Percentiles rank a stretch among this genome's conserved stretches.
Evolutionary conservation across 148 eudicot genomes (phyloP).

Genomic region (Silene latifolia): DNA sequence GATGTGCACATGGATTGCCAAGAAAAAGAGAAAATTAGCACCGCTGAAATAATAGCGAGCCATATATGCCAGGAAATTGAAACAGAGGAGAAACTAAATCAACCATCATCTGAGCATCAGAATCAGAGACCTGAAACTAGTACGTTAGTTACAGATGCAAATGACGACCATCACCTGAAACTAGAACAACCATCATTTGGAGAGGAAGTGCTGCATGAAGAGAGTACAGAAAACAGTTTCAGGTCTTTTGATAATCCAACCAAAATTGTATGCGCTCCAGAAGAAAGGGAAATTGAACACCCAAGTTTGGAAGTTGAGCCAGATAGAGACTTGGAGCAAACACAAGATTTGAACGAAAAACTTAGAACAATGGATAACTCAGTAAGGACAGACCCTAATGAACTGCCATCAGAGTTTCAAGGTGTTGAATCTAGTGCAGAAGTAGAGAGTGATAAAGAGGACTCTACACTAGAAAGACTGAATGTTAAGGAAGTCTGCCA

Average conservation of each 20-base stretch:
- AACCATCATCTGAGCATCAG: background rate
- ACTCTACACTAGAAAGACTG: slow-evolving; percentile 5
- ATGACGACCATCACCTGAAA: too few relatives aligned
- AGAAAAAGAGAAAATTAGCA: background rate
- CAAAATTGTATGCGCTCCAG: slow-evolving; percentile 5
- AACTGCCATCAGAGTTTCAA: slow-evolving; percentile 16
- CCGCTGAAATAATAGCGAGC: background rate
- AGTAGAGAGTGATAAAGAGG: background rate
- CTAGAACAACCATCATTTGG: background rate
- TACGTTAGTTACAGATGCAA: slow-evolving; percentile 1
- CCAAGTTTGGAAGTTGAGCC: slow-evolving; percentile 11
- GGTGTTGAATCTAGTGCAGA: slow-evolving; percentile 7
- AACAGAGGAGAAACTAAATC: slow-evolving; percentile 12
- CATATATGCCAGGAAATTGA: slow-evolving; percentile 1
- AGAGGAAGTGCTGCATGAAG: slow-evolving; percentile 9
- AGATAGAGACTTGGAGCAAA: background rate
- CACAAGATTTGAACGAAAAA: slow-evolving; percentile 12
- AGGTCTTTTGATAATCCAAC: background rate
- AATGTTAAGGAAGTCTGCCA: slow-evolving; percentile 7
- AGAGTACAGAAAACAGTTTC: background rate
- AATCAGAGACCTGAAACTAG: slow-evolving; percentile 9
- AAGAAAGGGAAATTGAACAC: slow-evolving; percentile 21
- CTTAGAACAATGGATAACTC: slow-evolving; percentile 10
- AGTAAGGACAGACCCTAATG: slow-evolving; percentile 7
- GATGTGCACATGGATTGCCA: background rate